Evolutionary conservation across 148 eudicot genomes (phyloP).

Genomic region (Persicaria tinctoria): DNA sequence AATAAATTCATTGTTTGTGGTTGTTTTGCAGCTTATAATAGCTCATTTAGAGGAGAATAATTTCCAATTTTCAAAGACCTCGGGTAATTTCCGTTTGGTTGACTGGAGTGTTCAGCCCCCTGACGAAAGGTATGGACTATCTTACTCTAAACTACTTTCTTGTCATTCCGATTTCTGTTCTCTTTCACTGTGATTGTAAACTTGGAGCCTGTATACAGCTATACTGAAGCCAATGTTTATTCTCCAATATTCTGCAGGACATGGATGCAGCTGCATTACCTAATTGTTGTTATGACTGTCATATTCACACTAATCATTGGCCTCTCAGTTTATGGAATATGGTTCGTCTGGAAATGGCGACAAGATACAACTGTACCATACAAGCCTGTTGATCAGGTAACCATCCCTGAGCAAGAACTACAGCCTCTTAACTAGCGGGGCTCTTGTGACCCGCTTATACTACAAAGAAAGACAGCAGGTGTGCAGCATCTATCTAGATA

Average conservation of each 20-base stretch:
- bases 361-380: conserved; percentile 40
- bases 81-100: conserved; percentile 54
- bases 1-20: conserved; percentile 15
- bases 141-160: not conserved
- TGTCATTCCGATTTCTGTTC: not conserved
- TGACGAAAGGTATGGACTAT: conserved; percentile 32
- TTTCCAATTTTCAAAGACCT: conserved; percentile 61
- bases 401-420: conserved; percentile 68
- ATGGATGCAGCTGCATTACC: conserved; percentile 64
- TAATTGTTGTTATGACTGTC: conserved; percentile 35
- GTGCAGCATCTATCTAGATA: not conserved
- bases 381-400: conserved; percentile 50
- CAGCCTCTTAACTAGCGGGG: conserved; percentile 40
- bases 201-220: not conserved
- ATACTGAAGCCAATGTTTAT: not conserved
- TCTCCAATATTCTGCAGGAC: conserved; percentile 38
- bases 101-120: conserved; percentile 60
- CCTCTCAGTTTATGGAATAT: conserved; percentile 40
- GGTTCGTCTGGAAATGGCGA: conserved; percentile 60
- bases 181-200: not conserved
- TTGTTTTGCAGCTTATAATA: conserved; percentile 56
- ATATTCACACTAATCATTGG: conserved; percentile 37
- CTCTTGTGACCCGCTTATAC: not conserved
- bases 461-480: not conserved
- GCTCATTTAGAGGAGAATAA: conserved; percentile 48